Conservation (phyloP, 345 rosid species). For the Eucalyptus polyanthemos region DNA sequence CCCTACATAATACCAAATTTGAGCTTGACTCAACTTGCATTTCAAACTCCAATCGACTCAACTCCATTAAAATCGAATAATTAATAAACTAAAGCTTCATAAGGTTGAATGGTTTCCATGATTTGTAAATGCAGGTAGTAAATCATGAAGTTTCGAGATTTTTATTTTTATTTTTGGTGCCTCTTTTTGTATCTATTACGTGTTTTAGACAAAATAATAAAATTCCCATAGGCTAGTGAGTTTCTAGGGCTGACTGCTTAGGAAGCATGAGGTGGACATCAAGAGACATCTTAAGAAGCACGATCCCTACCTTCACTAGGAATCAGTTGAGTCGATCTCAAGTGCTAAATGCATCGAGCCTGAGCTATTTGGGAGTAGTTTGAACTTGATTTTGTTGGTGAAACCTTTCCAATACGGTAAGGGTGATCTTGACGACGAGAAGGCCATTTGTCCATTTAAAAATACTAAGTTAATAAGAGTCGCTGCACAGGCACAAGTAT, state of each 20-base stretch:
- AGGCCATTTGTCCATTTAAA: neutral
- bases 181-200: neutral
- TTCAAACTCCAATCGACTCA: rapidly evolving
- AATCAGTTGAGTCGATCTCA: neutral
- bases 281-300: neutral
- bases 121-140: neutral
- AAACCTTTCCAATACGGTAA: neutral
- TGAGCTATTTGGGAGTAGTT: neutral
- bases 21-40: neutral
- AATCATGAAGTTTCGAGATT: neutral
- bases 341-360: neutral
- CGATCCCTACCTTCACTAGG: neutral
- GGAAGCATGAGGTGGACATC: neutral
- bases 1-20: neutral
- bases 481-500: neutral
- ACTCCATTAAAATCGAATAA: neutral
- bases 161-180: too few species aligned
- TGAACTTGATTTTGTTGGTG: neutral
- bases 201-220: neutral
- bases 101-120: neutral
- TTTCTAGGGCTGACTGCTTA: neutral
- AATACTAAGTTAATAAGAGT: neutral
- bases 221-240: neutral
- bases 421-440: neutral
- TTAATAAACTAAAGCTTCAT: neutral